These are phyloP conservation scores for Calonectria honghensis DNA, from an alignment of 2,329 filamentous ascomycete genomes.

Conservation along the genomic window DNA sequence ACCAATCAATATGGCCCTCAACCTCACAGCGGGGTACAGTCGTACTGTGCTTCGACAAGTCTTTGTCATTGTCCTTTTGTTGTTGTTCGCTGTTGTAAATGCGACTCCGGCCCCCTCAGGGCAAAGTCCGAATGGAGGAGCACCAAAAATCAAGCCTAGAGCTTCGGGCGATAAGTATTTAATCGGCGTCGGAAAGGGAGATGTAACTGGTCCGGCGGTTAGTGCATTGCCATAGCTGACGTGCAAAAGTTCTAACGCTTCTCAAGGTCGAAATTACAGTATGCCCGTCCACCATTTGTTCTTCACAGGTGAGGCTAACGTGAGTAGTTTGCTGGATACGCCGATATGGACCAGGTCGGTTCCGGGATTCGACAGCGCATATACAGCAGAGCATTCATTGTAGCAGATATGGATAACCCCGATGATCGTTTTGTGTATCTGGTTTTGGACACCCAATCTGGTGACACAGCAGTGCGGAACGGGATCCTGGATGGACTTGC, in stretches of 20 bases:
- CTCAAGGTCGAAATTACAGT: slow-evolving; percentile 81
- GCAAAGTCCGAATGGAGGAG: background rate
- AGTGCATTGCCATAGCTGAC: background rate
- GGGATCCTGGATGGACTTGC: slow-evolving; percentile 88
- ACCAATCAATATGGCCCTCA: background rate
- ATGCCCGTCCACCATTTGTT: background rate
- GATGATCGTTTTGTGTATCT: slow-evolving; percentile 89
- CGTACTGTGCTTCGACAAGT: background rate
- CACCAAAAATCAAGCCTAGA: slow-evolving; percentile 15
- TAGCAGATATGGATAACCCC: slow-evolving; percentile 80
- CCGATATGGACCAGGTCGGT: slow-evolving; percentile 87
- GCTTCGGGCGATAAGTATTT: slow-evolving; percentile 64
- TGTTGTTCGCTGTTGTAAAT: background rate
- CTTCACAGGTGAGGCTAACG: slow-evolving; percentile 78
- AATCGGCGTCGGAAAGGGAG: slow-evolving; percentile 74
- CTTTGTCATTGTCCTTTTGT: slow-evolving; percentile 10
- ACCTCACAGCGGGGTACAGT: background rate
- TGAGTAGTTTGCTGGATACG: slow-evolving; percentile 67
- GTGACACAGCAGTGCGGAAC: slow-evolving; percentile 90
- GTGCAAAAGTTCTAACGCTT: background rate
- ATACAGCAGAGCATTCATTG: slow-evolving; percentile 92
- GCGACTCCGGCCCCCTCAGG: slow-evolving; percentile 1
- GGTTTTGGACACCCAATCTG: slow-evolving; percentile 89
- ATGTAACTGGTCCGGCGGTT: slow-evolving; percentile 84
- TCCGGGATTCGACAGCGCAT: slow-evolving; percentile 90